Evolutionary conservation across 1,284 basidiomycete species (phyloP).

Genomic region (Gymnopus androsaceus): DNA sequence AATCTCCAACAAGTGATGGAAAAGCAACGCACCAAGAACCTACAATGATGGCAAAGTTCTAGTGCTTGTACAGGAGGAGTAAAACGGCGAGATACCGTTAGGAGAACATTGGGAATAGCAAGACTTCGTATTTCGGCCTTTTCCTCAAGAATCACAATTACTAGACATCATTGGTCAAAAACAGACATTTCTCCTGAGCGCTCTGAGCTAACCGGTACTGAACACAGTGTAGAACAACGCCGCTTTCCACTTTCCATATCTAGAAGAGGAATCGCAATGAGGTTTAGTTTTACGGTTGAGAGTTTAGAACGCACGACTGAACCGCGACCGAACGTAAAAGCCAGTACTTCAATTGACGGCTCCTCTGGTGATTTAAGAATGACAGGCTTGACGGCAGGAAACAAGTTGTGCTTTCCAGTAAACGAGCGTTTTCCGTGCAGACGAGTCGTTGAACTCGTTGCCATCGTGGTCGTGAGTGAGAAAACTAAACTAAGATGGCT

Average conservation of each 20-base stretch:
- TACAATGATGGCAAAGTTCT: too few relatives aligned
- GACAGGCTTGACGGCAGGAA: constrained; percentile 9
- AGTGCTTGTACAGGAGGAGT: too few relatives aligned
- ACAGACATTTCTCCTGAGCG: not conserved
- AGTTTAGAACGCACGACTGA: constrained; percentile 1
- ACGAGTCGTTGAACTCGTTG: not conserved
- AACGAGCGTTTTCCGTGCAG: constrained; percentile 8
- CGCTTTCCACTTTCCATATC: constrained; percentile 72
- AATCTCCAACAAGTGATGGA: not conserved
- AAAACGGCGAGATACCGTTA: too few relatives aligned
- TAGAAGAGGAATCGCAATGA: constrained; percentile 21
- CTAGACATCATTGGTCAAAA: not conserved
- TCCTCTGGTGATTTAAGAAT: not conserved
- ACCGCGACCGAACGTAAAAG: constrained; percentile 12
- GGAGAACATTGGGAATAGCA: constrained; percentile 55
- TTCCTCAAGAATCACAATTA: constrained; percentile 47
- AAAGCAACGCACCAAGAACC: not conserved
- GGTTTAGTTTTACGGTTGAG: not conserved
- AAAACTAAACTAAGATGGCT: too few relatives aligned
- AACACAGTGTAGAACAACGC: constrained; percentile 61
- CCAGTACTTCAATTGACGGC: not conserved
- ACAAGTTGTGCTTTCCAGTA: constrained; percentile 5
- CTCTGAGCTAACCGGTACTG: constrained; percentile 43
- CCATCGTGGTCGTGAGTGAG: too few relatives aligned
- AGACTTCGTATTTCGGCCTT: constrained; percentile 38